These are phyloP conservation scores for Excoecaria cochinchinensis DNA, from an alignment of 345 rosid species.

Conservation along the genomic window DNA sequence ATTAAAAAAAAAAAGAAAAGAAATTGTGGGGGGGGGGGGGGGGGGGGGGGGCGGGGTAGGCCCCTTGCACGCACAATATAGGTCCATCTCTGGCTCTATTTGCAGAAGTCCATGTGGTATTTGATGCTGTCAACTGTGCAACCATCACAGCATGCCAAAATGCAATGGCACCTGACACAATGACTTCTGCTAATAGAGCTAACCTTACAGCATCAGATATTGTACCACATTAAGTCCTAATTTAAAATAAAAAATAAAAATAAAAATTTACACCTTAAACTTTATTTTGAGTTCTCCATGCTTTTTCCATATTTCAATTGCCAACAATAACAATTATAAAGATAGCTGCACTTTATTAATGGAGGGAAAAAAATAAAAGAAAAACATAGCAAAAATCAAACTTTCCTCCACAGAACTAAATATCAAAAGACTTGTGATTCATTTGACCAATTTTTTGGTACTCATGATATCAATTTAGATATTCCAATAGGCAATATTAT, in stretches of 20 bases:
- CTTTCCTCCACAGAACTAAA: neutral
- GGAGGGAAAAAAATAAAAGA: neutral
- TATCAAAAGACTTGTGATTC: neutral
- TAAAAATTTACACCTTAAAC: neutral
- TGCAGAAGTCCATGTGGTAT: neutral
- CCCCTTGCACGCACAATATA: too few species aligned
- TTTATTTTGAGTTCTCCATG: neutral
- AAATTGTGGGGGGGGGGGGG: too few species aligned
- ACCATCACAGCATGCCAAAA: neutral
- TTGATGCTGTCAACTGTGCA: neutral
- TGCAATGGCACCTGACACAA: neutral
- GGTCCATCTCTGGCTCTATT: neutral
- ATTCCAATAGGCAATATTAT: neutral
- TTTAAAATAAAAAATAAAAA: too few species aligned
- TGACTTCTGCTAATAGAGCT: neutral
- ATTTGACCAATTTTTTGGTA: neutral
- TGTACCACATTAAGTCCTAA: neutral
- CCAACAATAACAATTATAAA: neutral
- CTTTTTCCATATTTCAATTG: neutral
- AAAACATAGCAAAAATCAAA: neutral
- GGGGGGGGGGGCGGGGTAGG: too few species aligned
- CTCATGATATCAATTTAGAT: neutral
- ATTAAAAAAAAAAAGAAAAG: too few species aligned
- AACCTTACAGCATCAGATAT: neutral
- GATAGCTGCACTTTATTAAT: neutral